These are phyloP conservation scores for Coemansia sp. DNA, from an alignment of 192 early-diverging fungal species.

Conservation along the genomic window DNA sequence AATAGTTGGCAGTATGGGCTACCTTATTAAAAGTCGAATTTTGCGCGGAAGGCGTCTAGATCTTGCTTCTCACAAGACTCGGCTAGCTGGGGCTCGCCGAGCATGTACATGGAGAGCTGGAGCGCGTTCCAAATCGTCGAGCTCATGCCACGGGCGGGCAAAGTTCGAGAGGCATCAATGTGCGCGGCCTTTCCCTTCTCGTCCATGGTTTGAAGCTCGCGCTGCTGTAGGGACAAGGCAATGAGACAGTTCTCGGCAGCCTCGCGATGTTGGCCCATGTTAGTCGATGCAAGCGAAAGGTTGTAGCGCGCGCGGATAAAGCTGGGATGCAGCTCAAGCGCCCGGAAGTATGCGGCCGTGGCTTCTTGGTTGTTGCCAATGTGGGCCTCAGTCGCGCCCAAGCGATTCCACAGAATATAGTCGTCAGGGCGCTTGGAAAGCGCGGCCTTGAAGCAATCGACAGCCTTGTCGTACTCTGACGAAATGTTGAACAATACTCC, in stretches of 20 bases:
- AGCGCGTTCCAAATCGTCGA: constrained; percentile 86
- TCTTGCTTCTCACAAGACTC: constrained; percentile 77
- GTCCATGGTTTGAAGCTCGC: constrained; percentile 53
- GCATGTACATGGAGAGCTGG: constrained; percentile 70
- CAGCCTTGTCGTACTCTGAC: constrained; percentile 92
- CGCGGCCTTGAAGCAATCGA: constrained; percentile 96
- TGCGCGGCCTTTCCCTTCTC: constrained; percentile 35
- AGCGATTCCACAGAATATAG: constrained; percentile 95
- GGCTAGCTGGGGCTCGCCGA: constrained; percentile 83
- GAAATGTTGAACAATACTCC: constrained; percentile 95
- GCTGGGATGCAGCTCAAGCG: constrained; percentile 91
- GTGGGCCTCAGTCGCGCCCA: constrained; percentile 97
- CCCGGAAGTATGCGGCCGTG: constrained; percentile 92
- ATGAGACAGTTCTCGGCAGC: constrained; percentile 91
- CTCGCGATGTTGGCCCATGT: constrained; percentile 84
- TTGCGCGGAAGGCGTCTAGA: constrained; percentile 75
- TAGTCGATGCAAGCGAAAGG: constrained; percentile 89
- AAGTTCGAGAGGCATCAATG: constrained; percentile 17
- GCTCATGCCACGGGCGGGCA: constrained; percentile 61
- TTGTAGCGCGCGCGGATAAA: constrained; percentile 98
- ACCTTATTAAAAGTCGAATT: constrained; percentile 79
- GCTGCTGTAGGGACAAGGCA: constrained; percentile 83
- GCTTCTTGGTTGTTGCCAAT: constrained; percentile 72
- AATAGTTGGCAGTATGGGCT: not conserved
- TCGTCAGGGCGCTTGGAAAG: constrained; percentile 84